Conservation (phyloP, 768 basidiomycete genomes). For the Collybia sp. region DNA sequence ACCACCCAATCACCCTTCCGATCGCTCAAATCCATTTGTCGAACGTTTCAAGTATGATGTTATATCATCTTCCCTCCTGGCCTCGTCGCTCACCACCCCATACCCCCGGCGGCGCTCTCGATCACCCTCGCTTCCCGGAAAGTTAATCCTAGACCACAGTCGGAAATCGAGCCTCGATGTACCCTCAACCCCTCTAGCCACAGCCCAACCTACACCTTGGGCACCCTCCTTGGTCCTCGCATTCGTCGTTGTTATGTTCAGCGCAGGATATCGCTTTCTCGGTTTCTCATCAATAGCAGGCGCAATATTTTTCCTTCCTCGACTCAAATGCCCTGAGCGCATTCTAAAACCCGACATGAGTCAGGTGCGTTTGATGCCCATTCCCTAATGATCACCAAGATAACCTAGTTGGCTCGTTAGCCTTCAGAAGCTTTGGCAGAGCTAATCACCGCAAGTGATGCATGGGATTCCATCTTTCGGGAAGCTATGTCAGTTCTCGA, state of each 20-base stretch:
- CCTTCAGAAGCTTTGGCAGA: slow-evolving; percentile 64
- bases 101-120: slow-evolving; percentile 26
- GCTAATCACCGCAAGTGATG: slow-evolving; percentile 58
- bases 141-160: slow-evolving; percentile 34
- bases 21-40: slow-evolving; percentile 44
- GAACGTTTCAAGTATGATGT: slow-evolving; percentile 84
- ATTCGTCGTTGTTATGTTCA: slow-evolving; percentile 33
- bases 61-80: slow-evolving; percentile 76
- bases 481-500: slow-evolving; percentile 65
- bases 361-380: slow-evolving; percentile 35
- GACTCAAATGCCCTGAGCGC: slow-evolving; percentile 24
- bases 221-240: slow-evolving; percentile 34
- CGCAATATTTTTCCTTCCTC: slow-evolving; percentile 33
- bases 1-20: slow-evolving; percentile 7
- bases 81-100: slow-evolving; percentile 43
- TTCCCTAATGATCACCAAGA: not conserved
- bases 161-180: slow-evolving; percentile 35
- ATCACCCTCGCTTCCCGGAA: slow-evolving; percentile 42
- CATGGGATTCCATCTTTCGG: slow-evolving; percentile 73
- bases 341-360: slow-evolving; percentile 45
- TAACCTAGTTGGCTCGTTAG: slow-evolving; percentile 29
- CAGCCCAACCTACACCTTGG: slow-evolving; percentile 30
- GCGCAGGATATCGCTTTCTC: slow-evolving; percentile 37
- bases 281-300: slow-evolving; percentile 32
- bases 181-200: slow-evolving; percentile 14